Evolutionary conservation across 2,329 filamentous ascomycete genomes (phyloP), one percentile per base, ranked within the genome.

Genomic region (Cladophialophora bantiana): DNA sequence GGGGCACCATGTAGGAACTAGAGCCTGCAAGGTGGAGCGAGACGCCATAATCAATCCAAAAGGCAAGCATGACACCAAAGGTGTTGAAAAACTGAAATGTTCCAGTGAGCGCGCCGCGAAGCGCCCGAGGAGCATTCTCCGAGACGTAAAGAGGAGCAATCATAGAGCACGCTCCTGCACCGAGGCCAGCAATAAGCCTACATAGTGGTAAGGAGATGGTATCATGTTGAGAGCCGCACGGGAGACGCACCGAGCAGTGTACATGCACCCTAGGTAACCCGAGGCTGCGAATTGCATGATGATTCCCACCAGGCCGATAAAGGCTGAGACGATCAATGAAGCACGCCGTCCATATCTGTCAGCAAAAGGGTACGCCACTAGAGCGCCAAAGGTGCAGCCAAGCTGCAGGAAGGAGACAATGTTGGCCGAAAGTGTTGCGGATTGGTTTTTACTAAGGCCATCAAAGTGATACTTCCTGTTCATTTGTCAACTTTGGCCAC

Each of bases 321-420:
- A 81, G 7, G 83, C 84, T 20, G 83, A 66, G 18, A 85, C 74
- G 45, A 87, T 52, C 52, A 92, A 79, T 20, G 83, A 81, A 13
- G 69, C 73, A 54, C 84, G 84, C 61, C 88, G 83, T 15, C 89
- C 89, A 71, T 78, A 86, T 70, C 75, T 74, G 62, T 83, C 80
- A 7, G 81, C 78, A 7, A 74, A 61, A 2, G 67, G 73, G 35
- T 73, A 74, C 18, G 79, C 83, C 62, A 85, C 66, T 69, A 91
- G 81, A 65, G 88, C 88, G 35, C 88, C 88, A 62, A 85, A 81
- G 76, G 91, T 90, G 69, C 87, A 90, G 59, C 89, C 89, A 50
- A 85, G 88, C 77, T 91, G 89, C 5, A 91, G 83, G 0, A 86
- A 89, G n/a, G 88, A 90, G 40, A 90, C 89, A 66, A 92, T 89